Percentiles rank a stretch among this genome's conserved stretches.
Conservation (phyloP, 306 rosid species). For the Dryas alaskensis region DNA sequence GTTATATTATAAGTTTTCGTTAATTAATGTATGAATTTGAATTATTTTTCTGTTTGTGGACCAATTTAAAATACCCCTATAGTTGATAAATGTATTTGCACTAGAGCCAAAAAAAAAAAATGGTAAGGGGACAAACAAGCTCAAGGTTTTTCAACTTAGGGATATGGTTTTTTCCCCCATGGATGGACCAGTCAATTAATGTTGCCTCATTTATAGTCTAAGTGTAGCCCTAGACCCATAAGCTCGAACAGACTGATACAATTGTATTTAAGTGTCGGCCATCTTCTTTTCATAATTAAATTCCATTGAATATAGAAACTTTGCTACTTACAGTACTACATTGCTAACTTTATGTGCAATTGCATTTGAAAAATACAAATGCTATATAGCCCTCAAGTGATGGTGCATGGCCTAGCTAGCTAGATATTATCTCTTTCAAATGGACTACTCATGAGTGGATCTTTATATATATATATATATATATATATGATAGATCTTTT, state of each 20-base stretch:
- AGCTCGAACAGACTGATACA: not conserved
- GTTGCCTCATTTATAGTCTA: not conserved
- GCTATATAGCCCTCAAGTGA: no score
- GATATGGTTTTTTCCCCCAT: not conserved
- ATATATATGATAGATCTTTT: not conserved
- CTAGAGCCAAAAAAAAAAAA: not conserved
- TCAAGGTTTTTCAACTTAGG: not conserved
- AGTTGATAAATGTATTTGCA: no score
- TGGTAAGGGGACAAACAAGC: not conserved
- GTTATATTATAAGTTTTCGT: no score
- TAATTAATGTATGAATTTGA: no score
- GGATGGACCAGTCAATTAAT: not conserved
- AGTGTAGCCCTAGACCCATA: not conserved
- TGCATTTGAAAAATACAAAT: no score
- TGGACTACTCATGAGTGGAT: not conserved
- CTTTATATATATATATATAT: no score
- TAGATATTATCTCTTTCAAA: not conserved
- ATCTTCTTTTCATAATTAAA: not conserved
- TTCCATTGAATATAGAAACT: not conserved
- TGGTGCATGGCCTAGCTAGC: not conserved
- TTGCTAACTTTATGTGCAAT: no score
- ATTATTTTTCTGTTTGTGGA: no score
- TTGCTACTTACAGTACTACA: not conserved
- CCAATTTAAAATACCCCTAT: no score
- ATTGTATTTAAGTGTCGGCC: not conserved